These are phyloP conservation scores for Arabidopsis hybrid DNA, from an alignment of 441 rosid species.

Conservation along the genomic window DNA sequence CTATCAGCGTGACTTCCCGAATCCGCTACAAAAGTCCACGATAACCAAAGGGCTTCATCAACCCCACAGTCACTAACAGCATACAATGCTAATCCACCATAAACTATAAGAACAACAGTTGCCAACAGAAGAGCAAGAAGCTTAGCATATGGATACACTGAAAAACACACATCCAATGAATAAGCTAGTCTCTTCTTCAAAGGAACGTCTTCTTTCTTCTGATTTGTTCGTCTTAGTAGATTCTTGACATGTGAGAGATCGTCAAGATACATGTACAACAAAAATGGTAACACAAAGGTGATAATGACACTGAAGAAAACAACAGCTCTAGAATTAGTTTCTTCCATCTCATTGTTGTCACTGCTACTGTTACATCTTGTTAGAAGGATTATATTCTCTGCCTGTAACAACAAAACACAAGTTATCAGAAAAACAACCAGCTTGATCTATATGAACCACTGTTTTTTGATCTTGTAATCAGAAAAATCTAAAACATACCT, in stretches of 20 bases:
- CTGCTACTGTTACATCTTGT: constrained; percentile 49
- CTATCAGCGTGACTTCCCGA: constrained; percentile 93
- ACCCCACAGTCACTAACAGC: constrained; percentile 85
- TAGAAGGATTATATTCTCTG: constrained; percentile 60
- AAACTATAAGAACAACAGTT: constrained; percentile 77
- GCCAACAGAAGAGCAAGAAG: constrained; percentile 93
- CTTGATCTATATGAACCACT: too few relatives aligned
- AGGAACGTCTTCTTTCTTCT: constrained; percentile 78
- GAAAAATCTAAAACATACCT: constrained; percentile 54
- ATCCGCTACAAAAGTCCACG: constrained; percentile 95
- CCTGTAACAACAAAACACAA: constrained; percentile 56
- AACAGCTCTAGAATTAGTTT: constrained; percentile 61
- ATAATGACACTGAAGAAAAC: constrained; percentile 66
- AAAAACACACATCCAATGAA: constrained; percentile 86
- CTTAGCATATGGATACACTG: constrained; percentile 90
- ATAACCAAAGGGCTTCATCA: constrained; percentile 89
- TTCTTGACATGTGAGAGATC: constrained; percentile 65
- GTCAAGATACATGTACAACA: constrained; percentile 76
- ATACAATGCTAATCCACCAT: constrained; percentile 86
- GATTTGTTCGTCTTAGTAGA: constrained; percentile 54
- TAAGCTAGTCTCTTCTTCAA: constrained; percentile 92
- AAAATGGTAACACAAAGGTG: constrained; percentile 66
- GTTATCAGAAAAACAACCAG: neutral
- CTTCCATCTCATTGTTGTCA: constrained; percentile 44
- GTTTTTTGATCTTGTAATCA: neutral